Percentiles rank a stretch among this genome's conserved stretches.
Conservation (phyloP, 108 stramenopile genomes). For the Nitzschia inconspicua region DNA sequence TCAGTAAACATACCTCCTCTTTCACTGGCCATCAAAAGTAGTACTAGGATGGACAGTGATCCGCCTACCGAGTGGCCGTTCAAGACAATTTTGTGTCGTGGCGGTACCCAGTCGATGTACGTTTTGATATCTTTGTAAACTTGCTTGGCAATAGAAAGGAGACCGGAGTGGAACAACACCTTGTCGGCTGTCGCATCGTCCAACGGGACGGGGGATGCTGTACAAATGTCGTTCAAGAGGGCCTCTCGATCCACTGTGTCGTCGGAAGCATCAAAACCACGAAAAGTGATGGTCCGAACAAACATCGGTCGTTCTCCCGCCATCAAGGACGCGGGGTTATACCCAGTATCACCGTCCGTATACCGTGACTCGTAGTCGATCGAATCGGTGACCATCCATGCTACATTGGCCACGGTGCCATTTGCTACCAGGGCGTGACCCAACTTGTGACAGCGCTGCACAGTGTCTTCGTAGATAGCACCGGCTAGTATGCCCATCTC, state of each 20-base stretch:
- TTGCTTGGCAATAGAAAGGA: conserved; percentile 56
- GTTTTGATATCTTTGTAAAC: conserved; percentile 53
- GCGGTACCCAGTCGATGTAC: conserved; percentile 62
- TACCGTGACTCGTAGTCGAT: not conserved
- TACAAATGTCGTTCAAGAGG: conserved; percentile 60
- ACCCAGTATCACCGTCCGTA: not conserved
- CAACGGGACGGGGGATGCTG: conserved; percentile 43
- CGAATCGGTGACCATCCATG: conserved; percentile 74
- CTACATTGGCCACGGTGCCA: conserved; percentile 72
- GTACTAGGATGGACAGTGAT: conserved; percentile 58
- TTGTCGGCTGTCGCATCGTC: conserved; percentile 19
- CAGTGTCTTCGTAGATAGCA: conserved; percentile 64
- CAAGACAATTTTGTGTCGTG: conserved; percentile 61
- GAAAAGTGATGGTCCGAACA: conserved; percentile 71
- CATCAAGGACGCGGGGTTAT: not conserved
- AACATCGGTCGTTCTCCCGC: too few species aligned
- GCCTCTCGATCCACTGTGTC: conserved; percentile 69
- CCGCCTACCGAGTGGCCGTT: conserved; percentile 87
- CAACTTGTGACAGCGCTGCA: conserved; percentile 32
- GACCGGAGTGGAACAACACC: conserved; percentile 65
- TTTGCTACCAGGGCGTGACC: conserved; percentile 65
- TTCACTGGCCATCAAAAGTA: conserved; percentile 46
- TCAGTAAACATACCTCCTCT: conserved; percentile 26
- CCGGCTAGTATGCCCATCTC: conserved; percentile 67
- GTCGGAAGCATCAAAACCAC: conserved; percentile 89